Evolutionary conservation across 2,329 filamentous ascomycete genomes (phyloP).

Genomic region (Colletotrichum filicis): DNA sequence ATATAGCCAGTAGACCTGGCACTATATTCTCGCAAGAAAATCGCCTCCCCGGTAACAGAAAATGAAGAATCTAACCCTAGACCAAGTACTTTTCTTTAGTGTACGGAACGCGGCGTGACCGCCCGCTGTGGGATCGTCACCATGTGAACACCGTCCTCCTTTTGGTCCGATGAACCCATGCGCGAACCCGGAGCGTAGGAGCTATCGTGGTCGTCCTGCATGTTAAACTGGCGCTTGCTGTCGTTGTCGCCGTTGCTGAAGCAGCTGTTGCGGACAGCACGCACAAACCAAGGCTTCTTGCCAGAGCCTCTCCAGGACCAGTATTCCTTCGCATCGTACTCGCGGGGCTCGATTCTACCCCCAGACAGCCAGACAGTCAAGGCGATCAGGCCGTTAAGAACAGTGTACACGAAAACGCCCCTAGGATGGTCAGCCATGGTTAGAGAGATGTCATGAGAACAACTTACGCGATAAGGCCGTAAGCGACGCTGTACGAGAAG

Average conservation of each 20-base stretch:
- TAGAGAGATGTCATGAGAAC: neutral
- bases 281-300: conserved; percentile 59
- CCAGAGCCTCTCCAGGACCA: conserved; percentile 65
- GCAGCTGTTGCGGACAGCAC: conserved; percentile 45
- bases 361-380: conserved; percentile 55
- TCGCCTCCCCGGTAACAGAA: neutral
- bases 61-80: neutral
- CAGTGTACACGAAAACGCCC: conserved; percentile 64
- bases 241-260: conserved; percentile 40
- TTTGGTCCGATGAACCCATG: conserved; percentile 33
- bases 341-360: conserved; percentile 56
- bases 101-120: conserved; percentile 26
- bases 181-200: conserved; percentile 29
- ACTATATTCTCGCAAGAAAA: neutral
- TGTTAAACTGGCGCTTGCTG: conserved; percentile 36
- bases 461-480: conserved; percentile 77
- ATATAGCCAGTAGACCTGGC: conserved; percentile 1
- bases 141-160: conserved; percentile 33
- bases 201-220: conserved; percentile 35
- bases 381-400: conserved; percentile 60
- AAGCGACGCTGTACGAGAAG: conserved; percentile 82
- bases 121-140: conserved; percentile 34
- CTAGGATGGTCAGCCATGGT: conserved; percentile 42
- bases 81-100: conserved; percentile 10
- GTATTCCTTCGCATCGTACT: conserved; percentile 66